Evolutionary conservation across 2,329 filamentous ascomycete genomes (phyloP).

Genomic region (Aspergillus proliferans): DNA sequence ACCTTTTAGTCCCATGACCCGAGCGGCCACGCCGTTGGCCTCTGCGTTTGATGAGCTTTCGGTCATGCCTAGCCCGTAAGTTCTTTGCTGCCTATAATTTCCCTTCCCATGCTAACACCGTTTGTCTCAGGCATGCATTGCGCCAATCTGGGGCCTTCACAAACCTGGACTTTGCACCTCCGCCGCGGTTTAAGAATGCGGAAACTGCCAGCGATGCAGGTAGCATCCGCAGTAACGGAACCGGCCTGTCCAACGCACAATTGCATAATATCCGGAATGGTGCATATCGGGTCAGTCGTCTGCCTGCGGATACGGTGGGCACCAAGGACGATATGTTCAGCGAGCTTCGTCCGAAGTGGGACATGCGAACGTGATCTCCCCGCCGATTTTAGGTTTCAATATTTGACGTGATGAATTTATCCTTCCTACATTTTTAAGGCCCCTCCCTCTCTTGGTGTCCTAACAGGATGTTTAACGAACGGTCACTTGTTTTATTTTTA

Average conservation of each 20-base stretch:
- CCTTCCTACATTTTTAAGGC: constrained; percentile 1
- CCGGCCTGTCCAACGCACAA: constrained; percentile 67
- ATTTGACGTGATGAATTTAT: constrained; percentile 13
- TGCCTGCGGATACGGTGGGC: constrained; percentile 76
- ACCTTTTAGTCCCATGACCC: constrained; percentile 68
- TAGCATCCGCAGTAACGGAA: constrained; percentile 62
- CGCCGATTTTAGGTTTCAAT: constrained; percentile 1
- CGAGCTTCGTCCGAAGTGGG: constrained; percentile 54
- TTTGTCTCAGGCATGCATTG: constrained; percentile 36
- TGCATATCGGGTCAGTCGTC: constrained; percentile 77
- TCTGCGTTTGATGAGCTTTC: constrained; percentile 83
- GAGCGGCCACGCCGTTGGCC: constrained; percentile 69
- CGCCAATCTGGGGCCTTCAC: constrained; percentile 46
- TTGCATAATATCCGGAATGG: constrained; percentile 69
- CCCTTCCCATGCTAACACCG: constrained; percentile 12
- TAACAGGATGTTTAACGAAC: constrained; percentile 13
- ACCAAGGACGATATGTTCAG: constrained; percentile 61
- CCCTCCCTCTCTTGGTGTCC: constrained; percentile 5
- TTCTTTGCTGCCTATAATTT: constrained; percentile 21
- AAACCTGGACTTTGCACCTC: constrained; percentile 45
- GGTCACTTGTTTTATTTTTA: constrained; percentile 6
- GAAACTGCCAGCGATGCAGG: constrained; percentile 41
- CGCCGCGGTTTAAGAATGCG: constrained; percentile 40
- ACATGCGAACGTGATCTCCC: constrained; percentile 33
- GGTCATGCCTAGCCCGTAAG: constrained; percentile 84